Evolutionary conservation across 768 basidiomycete species (phyloP).

Genomic region (Clavaria fumosa): DNA sequence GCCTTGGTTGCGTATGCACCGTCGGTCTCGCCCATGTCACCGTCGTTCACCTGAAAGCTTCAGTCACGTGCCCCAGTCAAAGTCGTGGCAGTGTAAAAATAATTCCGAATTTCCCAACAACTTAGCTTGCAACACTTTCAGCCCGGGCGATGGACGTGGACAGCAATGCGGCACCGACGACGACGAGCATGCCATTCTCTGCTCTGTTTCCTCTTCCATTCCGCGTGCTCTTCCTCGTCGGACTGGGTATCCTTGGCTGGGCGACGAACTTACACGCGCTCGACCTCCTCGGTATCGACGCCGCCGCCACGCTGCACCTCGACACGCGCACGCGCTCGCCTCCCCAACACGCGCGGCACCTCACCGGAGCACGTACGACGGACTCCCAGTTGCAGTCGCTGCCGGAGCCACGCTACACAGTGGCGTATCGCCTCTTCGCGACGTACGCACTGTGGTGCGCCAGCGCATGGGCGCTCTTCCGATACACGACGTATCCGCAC

Average conservation of each 20-base stretch:
- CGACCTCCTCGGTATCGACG: conserved; percentile 58
- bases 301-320: conserved; percentile 53
- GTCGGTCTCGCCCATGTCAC: conserved; percentile 23
- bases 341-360: conserved; percentile 16
- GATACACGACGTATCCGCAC: conserved; percentile 41
- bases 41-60: not conserved
- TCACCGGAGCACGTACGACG: conserved; percentile 19
- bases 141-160: too few species aligned
- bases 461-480: conserved; percentile 54
- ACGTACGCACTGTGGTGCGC: conserved; percentile 48
- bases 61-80: not conserved
- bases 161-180: not conserved
- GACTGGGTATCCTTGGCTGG: conserved; percentile 79
- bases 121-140: too few species aligned
- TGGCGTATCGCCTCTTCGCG: conserved; percentile 53
- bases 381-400: conserved; percentile 13
- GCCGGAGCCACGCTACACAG: conserved; percentile 35
- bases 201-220: conserved; percentile 78
- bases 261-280: conserved; percentile 86
- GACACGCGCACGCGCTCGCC: conserved; percentile 17
- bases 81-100: too few species aligned
- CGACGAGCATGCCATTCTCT: conserved; percentile 24
- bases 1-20: conserved; percentile 31
- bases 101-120: too few species aligned
- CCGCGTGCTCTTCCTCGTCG: conserved; percentile 68